Base-by-base conservation (phyloP, 1,284 basidiomycete genomes). In the Wolfiporia cocos region DNA sequence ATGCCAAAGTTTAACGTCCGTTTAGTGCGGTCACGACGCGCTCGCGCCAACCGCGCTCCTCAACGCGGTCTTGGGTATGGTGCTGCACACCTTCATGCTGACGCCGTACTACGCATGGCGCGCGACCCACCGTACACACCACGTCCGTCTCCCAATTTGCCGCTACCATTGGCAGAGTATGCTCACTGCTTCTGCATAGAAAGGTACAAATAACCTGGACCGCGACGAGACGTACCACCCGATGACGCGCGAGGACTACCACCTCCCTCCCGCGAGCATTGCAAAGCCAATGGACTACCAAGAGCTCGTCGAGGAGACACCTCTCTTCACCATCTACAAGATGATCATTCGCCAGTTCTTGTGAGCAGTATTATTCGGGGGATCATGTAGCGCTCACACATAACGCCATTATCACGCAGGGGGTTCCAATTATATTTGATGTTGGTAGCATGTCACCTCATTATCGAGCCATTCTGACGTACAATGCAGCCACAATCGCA, bases 41-140 rank as follows among this genome's bases (percentile, higher is more conserved):
- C 41, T 62, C 14, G 58, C 57, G 1, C 50, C 50, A 2, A 36
- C 45, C 18, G 2, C 34, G 3, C 48, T 43, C 46, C 39, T 62
- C 17, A 67, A 67, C 42, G 40, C 52, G 14, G 43, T 47, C 1
- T 41, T 61, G 14, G 65, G 65, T 0, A 48, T 65, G 34, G 40
- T 47, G 6, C 51, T 64, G 17, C 65, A 67, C 41, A 61, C 58
- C 17, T 71, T 66, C 54, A 58, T 73, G n/a, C 50, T 76, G 19
- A 68, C 70, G 10, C 74, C 74, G 1, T 75, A 73, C 48, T 73
- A 64, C 44, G 59, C 73, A 3, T 76, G 74, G 74, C 59, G 71
- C 14, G 52, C 66, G 14, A 73, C 72, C 0, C 74, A 76, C 50
- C 71, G 70, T 46, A 58, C 65, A 6, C 74, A 62, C 34, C 60